A percentile compares a stretch with the other conserved stretches of the same genome.
Evolutionary conservation across 208 protist species (phyloP).

Genomic region (Trypanosomatidae sp.): DNA sequence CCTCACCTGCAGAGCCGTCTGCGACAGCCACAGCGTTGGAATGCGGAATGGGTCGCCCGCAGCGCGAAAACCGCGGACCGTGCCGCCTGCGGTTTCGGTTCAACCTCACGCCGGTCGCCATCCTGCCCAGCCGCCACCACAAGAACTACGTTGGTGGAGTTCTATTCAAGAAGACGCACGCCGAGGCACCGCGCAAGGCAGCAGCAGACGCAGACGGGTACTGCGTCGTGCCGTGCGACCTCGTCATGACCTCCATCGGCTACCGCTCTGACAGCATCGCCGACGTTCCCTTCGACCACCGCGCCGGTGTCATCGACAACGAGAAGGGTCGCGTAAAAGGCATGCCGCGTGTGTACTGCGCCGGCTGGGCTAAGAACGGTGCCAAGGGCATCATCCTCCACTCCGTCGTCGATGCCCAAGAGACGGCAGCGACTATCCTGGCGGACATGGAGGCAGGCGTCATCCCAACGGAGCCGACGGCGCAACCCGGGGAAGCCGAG

Average conservation of each 20-base stretch:
- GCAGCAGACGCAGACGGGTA: conserved; percentile 23
- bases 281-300: conserved; percentile 79
- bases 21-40: not conserved
- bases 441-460: conserved; percentile 54
- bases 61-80: conserved; percentile 28
- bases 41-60: not conserved
- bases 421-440: conserved; percentile 61
- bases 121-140: conserved; percentile 51
- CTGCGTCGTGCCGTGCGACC: conserved; percentile 77
- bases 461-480: conserved; percentile 38
- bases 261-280: conserved; percentile 53
- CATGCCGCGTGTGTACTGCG: conserved; percentile 81
- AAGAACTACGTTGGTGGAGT: conserved; percentile 66
- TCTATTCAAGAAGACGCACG: conserved; percentile 47
- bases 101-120: conserved; percentile 56
- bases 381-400: conserved; percentile 90
- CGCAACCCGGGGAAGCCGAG: conserved; percentile 13
- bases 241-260: conserved; percentile 88
- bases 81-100: conserved; percentile 78
- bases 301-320: conserved; percentile 69
- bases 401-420: conserved; percentile 76
- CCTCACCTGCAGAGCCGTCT: not conserved
- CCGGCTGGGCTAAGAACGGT: conserved; percentile 93
- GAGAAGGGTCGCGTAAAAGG: conserved; percentile 64
- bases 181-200: not conserved